Conservation (phyloP, 2,329 filamentous ascomycete species). For the Fusarium veterinarium region DNA sequence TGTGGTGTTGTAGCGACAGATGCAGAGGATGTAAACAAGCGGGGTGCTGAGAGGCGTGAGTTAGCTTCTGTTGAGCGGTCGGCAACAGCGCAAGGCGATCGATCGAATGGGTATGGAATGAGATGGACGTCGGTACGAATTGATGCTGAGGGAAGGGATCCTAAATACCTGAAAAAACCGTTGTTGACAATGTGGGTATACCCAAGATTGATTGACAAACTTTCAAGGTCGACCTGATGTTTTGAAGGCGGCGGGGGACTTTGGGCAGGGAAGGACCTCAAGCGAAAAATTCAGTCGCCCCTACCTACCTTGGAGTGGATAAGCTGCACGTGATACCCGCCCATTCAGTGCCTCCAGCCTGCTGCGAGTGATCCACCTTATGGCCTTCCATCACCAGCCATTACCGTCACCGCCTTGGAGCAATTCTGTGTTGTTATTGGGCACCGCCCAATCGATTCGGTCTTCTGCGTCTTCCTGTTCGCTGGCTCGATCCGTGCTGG, state of each 20-base stretch:
- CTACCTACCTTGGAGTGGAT: slow-evolving; percentile 38
- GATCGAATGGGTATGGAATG: slow-evolving; percentile 16
- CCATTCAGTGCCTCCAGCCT: slow-evolving; percentile 27
- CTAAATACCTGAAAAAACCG: slow-evolving; percentile 43
- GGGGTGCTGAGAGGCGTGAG: slow-evolving; percentile 53
- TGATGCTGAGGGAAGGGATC: slow-evolving; percentile 29
- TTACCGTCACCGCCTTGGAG: slow-evolving; percentile 45
- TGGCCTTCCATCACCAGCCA: slow-evolving; percentile 29
- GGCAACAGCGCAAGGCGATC: slow-evolving; percentile 28
- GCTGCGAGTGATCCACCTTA: slow-evolving; percentile 29
- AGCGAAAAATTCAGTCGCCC: slow-evolving; percentile 59
- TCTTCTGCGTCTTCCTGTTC: slow-evolving; percentile 24
- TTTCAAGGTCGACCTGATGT: slow-evolving; percentile 54
- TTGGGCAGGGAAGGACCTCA: slow-evolving; percentile 51
- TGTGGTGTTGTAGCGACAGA: slow-evolving; percentile 42
- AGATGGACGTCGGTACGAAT: slow-evolving; percentile 24
- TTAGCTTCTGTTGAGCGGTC: slow-evolving; percentile 46
- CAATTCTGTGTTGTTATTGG: slow-evolving; percentile 39
- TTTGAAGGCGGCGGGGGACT: slow-evolving; percentile 58
- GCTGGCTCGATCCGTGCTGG: slow-evolving; percentile 17
- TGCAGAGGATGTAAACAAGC: slow-evolving; percentile 60
- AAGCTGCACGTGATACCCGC: slow-evolving; percentile 51
- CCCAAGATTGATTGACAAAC: slow-evolving; percentile 50
- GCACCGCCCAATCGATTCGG: slow-evolving; percentile 22
- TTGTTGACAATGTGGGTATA: slow-evolving; percentile 47